Percentiles rank a stretch among this genome's conserved stretches.
Conservation (phyloP, 805 yeast genomes). For the Kodamaea fukazawae region DNA sequence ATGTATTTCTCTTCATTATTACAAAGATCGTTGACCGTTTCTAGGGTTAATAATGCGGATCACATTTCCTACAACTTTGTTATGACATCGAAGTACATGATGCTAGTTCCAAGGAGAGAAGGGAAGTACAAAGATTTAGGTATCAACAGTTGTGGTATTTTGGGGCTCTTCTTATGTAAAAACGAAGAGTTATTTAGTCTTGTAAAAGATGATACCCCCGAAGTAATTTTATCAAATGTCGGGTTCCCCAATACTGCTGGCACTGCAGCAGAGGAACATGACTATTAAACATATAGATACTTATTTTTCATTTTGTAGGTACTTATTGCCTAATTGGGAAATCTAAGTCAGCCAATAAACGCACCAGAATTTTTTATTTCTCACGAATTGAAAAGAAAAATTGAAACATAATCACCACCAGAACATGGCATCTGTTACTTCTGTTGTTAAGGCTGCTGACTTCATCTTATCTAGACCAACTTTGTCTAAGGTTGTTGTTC, state of each 20-base stretch:
- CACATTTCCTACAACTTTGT: constrained; percentile 74
- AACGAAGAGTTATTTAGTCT: constrained; percentile 51
- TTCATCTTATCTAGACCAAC: constrained; percentile 77
- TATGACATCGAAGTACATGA: constrained; percentile 79
- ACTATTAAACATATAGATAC: constrained; percentile 39
- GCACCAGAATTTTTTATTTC: constrained; percentile 15
- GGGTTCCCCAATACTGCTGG: constrained; percentile 67
- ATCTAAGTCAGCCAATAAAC: constrained; percentile 28
- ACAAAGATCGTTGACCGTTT: constrained; percentile 65
- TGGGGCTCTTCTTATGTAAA: constrained; percentile 79
- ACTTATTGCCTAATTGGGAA: constrained; percentile 22
- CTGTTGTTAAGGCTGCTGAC: constrained; percentile 72
- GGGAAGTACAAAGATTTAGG: constrained; percentile 55
- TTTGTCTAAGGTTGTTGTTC: constrained; percentile 71
- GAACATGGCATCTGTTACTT: constrained; percentile 58
- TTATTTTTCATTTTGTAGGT: neutral
- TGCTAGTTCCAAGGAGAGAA: constrained; percentile 76
- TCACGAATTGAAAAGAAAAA: constrained; percentile 5
- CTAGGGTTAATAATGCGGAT: constrained; percentile 48
- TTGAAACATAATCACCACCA: neutral
- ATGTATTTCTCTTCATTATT: constrained; percentile 70
- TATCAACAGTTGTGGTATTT: constrained; percentile 75
- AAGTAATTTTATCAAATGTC: constrained; percentile 54
- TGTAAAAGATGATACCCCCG: constrained; percentile 47
- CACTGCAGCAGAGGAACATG: constrained; percentile 57